Percentiles rank a stretch among this genome's conserved stretches.
phyloP scores from a whole-genome alignment of 164 flowering plant genomes.

The Macadamia tetraphylla region DNA sequence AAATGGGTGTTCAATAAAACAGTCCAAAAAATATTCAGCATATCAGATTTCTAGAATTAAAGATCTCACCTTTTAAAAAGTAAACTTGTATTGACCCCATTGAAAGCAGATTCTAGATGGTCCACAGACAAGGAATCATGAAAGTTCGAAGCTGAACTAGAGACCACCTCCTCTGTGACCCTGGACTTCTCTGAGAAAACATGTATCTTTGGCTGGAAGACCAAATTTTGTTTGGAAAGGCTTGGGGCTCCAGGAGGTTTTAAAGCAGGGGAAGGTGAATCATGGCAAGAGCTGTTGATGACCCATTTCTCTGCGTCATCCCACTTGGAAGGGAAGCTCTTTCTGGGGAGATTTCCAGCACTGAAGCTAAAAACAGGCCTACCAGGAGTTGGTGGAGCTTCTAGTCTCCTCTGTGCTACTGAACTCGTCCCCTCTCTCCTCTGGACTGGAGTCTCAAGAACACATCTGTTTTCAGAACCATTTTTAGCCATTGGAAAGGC shows the following conservation, averaged over 20 bases:
- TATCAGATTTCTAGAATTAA: neutral
- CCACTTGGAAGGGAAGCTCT: slow-evolving; percentile 86
- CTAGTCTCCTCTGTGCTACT: slow-evolving; percentile 40
- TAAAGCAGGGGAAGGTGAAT: slow-evolving; percentile 57
- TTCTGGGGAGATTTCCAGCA: slow-evolving; percentile 44
- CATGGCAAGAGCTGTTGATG: slow-evolving; percentile 51
- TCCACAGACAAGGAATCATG: slow-evolving; percentile 31
- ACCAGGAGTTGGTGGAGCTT: slow-evolving; percentile 84
- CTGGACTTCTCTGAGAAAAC: slow-evolving; percentile 47
- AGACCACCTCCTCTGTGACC: slow-evolving; percentile 38
- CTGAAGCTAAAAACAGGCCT: slow-evolving; percentile 81
- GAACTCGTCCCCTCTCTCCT: slow-evolving; percentile 47
- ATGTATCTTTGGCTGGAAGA: slow-evolving; percentile 33
- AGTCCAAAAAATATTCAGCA: neutral
- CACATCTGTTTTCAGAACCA: slow-evolving; percentile 17
- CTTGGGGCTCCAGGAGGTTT: slow-evolving; percentile 30
- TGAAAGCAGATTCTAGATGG: slow-evolving; percentile 32
- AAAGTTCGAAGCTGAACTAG: slow-evolving; percentile 29
- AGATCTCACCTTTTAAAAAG: slow-evolving; percentile 63
- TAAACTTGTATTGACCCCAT: slow-evolving; percentile 42
- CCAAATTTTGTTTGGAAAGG: slow-evolving; percentile 21
- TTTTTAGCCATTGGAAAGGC: slow-evolving; percentile 49
- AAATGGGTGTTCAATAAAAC: slow-evolving; percentile 5
- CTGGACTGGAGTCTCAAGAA: slow-evolving; percentile 36
- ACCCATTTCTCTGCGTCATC: slow-evolving; percentile 98